Evolutionary conservation across 1,284 basidiomycete species (phyloP), one percentile per base, ranked within the genome.

Genomic region (Anthracocystis panici-leucophaei): DNA sequence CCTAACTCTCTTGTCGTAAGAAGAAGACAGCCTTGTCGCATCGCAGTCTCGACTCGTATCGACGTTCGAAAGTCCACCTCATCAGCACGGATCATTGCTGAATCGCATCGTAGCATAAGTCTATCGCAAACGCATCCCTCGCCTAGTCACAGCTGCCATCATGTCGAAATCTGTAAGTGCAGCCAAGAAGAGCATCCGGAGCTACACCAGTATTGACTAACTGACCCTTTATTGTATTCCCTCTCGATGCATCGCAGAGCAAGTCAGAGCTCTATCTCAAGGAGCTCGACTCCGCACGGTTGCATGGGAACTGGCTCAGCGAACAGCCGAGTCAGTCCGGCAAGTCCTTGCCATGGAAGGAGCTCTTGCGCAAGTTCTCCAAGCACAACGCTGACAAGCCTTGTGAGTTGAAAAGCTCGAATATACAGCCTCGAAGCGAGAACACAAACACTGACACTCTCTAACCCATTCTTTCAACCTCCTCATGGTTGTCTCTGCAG

Each of bases 321-420:
- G 71, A 80, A 11, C 66, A 68, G 46, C 69, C 71, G 0, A 75
- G 66, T 31, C 67, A 65, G 21, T 63, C 53, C 10, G 65, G 57
- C 52, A 66, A 48, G 53, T 29, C 44, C 27, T 51, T 64, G 18
- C 61, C 76, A 27, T 84, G 84, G 77, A 49, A 72, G n/a, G 85
- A 86, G 65, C 79, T 84, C 21, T 58, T 86, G 18, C 77, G 84
- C 60, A 85, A 85, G 66, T 85, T 80, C 53, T 53, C 65, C 50
- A 86, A 86, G 74, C 85, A 85, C 81, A 85, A 86, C 44, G 63
- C 83, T 6, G 68, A 78, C 50, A 57, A 65, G 35, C 45, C 67
- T 27, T 55, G 78, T 81, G 51, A 62, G 78, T 78, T 35, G 23
- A 6, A 20, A 18, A 12, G 38, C 42, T n/a, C 52, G 4, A 9